These are phyloP conservation scores for Amaranthus hypochondriacus DNA, from an alignment of 148 eudicot species.

Conservation along the genomic window DNA sequence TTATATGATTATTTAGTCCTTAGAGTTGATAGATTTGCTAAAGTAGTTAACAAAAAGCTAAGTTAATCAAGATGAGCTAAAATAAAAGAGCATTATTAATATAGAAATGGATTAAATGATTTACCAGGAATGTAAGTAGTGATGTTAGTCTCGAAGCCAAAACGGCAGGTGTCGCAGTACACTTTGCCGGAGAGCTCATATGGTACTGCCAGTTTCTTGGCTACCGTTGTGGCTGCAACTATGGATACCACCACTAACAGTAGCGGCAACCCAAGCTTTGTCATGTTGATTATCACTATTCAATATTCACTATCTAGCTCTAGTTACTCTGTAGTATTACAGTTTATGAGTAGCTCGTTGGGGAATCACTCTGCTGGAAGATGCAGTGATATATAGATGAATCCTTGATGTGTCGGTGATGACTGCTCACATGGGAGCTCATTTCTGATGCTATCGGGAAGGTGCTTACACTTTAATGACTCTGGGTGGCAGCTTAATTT, in stretches of 20 bases:
- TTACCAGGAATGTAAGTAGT: conserved; percentile 52
- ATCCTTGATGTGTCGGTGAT: background rate
- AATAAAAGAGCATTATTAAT: no score
- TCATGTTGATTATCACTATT: conserved; percentile 9
- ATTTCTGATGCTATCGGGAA: background rate
- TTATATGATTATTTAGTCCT: no score
- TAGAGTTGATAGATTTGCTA: no score
- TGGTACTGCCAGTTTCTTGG: conserved; percentile 15
- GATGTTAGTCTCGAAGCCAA: conserved; percentile 65
- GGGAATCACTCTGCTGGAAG: background rate
- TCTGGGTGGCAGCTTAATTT: background rate
- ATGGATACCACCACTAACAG: conserved; percentile 2
- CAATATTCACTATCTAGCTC: no score
- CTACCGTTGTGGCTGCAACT: conserved; percentile 25
- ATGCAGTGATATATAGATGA: background rate
- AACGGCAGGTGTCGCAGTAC: conserved; percentile 75
- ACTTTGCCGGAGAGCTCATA: conserved; percentile 43
- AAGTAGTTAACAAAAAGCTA: no score
- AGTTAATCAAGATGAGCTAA: no score
- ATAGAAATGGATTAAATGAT: no score
- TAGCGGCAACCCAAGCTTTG: background rate
- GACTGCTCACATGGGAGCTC: background rate
- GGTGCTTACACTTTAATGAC: background rate
- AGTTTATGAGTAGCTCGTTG: no score
- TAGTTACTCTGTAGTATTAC: no score